Evolutionary conservation across 148 eudicot genomes (phyloP).

Genomic region (Dianthus caryophyllus): DNA sequence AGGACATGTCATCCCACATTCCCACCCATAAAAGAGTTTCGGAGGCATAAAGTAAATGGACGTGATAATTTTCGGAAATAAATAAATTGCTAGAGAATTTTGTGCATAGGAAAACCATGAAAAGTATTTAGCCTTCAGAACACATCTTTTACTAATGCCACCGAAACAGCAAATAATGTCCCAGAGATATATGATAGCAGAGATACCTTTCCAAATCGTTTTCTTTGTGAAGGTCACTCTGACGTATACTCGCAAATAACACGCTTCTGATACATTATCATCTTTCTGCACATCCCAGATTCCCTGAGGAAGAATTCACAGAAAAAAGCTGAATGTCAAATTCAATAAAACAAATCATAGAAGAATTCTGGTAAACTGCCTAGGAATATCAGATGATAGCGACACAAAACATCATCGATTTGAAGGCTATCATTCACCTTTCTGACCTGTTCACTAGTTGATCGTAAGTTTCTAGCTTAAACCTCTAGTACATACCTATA

Average conservation of each 20-base stretch:
- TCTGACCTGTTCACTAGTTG: not conserved
- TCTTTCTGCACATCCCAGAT: conserved; percentile 72
- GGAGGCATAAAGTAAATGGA: not conserved
- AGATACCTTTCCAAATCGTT: conserved; percentile 78
- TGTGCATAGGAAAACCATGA: not conserved
- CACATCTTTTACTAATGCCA: conserved; percentile 4
- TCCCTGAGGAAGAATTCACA: conserved; percentile 45
- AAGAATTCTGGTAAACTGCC: not conserved
- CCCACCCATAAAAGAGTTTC: too few relatives aligned
- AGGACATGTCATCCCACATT: too few relatives aligned
- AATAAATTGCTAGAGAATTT: not conserved
- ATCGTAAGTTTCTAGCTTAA: not conserved
- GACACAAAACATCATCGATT: not conserved
- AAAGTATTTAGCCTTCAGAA: not conserved
- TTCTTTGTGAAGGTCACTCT: conserved; percentile 76
- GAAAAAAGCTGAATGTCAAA: conserved; percentile 5
- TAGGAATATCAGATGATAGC: not conserved
- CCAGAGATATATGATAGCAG: conserved; percentile 8
- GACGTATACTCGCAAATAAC: conserved; percentile 56
- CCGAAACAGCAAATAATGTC: not conserved
- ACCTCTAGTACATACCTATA: not conserved
- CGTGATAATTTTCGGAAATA: not conserved
- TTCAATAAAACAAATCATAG: not conserved
- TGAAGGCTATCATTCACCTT: not conserved
- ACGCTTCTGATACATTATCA: conserved; percentile 38